phyloP scores from a whole-genome alignment of 495 filamentous ascomycete genomes.

The Lasiosphaeris hirsuta region DNA sequence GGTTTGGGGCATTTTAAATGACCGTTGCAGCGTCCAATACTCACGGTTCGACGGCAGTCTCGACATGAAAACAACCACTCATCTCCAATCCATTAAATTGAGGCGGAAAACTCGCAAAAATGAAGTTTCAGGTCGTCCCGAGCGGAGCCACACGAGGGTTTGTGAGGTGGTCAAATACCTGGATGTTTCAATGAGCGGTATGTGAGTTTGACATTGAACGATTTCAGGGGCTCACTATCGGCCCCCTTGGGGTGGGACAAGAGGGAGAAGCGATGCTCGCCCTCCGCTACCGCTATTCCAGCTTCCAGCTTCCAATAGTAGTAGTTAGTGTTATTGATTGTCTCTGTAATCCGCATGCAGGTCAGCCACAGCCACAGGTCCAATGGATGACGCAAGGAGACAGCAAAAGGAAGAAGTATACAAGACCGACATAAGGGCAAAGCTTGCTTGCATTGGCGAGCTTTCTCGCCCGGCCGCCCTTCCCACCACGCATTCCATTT shows the following conservation, averaged over 20 bases:
- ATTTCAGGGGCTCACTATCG: slow-evolving; percentile 2
- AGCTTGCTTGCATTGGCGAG: slow-evolving; percentile 8
- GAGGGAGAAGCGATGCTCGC: too few relatives aligned
- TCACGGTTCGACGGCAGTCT: too few relatives aligned
- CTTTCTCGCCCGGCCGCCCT: not conserved
- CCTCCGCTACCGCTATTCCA: not conserved
- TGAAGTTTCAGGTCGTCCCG: slow-evolving; percentile 8
- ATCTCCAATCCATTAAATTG: not conserved
- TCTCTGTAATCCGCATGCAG: not conserved
- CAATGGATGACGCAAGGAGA: slow-evolving; percentile 4
- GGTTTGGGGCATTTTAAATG: too few relatives aligned
- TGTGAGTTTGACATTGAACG: slow-evolving; percentile 9
- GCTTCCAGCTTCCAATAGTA: not conserved
- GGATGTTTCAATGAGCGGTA: slow-evolving; percentile 10
- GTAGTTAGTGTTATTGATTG: not conserved
- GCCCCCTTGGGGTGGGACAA: not conserved
- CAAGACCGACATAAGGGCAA: not conserved
- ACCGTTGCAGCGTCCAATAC: too few relatives aligned
- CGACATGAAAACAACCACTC: too few relatives aligned
- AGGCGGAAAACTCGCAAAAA: not conserved
- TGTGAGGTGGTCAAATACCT: slow-evolving; percentile 2
- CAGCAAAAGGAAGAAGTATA: not conserved
- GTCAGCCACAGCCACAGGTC: not conserved
- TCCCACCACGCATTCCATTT: not conserved
- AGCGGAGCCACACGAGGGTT: not conserved